These are phyloP conservation scores for Penicillium expansum DNA, from an alignment of 2,329 filamentous ascomycete species.

Conservation along the genomic window DNA sequence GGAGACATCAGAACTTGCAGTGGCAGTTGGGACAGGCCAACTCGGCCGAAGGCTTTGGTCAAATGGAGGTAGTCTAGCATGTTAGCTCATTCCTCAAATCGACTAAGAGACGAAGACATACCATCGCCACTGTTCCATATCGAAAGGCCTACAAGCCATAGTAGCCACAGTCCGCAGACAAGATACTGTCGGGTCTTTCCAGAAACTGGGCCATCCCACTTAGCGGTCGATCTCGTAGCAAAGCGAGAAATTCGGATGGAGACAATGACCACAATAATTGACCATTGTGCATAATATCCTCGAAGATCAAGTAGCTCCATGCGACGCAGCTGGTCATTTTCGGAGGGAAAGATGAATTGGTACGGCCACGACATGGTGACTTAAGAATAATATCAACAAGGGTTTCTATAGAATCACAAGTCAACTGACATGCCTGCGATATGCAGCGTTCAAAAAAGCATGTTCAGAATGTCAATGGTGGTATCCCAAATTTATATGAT, in stretches of 20 bases:
- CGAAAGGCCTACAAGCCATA: slow-evolving; percentile 53
- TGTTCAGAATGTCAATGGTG: neutral
- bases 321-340: slow-evolving; percentile 51
- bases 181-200: slow-evolving; percentile 51
- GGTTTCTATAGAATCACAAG: neutral
- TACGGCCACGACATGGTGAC: slow-evolving; percentile 44
- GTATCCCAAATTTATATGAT: neutral
- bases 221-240: slow-evolving; percentile 29
- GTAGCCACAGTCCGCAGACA: slow-evolving; percentile 48
- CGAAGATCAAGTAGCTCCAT: slow-evolving; percentile 55
- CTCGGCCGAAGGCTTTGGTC: slow-evolving; percentile 60
- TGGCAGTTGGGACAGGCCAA: slow-evolving; percentile 59
- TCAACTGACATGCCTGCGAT: no score
- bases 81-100: neutral
- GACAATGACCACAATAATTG: slow-evolving; percentile 48
- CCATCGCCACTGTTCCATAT: slow-evolving; percentile 54
- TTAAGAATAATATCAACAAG: neutral
- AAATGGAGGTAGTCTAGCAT: slow-evolving; percentile 61
- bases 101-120: slow-evolving; percentile 31
- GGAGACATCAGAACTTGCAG: slow-evolving; percentile 57
- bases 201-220: slow-evolving; percentile 45
- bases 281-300: slow-evolving; percentile 56
- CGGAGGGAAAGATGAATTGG: slow-evolving; percentile 52
- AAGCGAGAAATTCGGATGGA: slow-evolving; percentile 34
- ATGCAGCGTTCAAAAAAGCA: neutral